phyloP scores from a whole-genome alignment of 2,329 filamentous ascomycete genomes.

The Eutypella sp. region DNA sequence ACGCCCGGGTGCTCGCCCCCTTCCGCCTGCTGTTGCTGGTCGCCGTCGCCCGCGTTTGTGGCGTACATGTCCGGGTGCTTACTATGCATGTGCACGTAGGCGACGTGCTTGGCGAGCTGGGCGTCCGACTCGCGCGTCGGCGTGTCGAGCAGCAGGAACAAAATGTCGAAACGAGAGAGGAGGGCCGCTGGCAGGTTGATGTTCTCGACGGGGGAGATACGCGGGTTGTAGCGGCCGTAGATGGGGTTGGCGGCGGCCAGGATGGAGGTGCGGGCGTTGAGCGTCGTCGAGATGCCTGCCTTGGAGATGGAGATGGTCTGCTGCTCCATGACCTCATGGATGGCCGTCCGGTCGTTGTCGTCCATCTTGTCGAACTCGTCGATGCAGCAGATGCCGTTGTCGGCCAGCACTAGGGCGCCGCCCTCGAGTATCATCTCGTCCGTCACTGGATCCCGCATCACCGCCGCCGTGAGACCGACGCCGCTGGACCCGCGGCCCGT shows the following conservation, averaged over 20 bases:
- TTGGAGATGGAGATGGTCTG: constrained; percentile 84
- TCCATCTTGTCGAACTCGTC: constrained; percentile 91
- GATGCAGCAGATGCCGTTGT: constrained; percentile 82
- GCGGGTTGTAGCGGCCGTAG: constrained; percentile 96
- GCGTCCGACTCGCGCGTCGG: constrained; percentile 85
- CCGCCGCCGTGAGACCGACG: constrained; percentile 75
- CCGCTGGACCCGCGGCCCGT: constrained; percentile 76
- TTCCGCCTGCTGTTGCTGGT: constrained; percentile 3
- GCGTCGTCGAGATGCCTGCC: constrained; percentile 64
- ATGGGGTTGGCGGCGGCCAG: constrained; percentile 94
- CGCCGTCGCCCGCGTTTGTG: constrained; percentile 37
- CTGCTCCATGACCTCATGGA: constrained; percentile 86
- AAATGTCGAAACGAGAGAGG: constrained; percentile 91
- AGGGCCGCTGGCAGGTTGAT: constrained; percentile 98
- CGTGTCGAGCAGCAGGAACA: constrained; percentile 95
- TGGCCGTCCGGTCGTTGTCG: constrained; percentile 74
- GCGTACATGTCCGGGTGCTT: constrained; percentile 72
- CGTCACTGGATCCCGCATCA: constrained; percentile 79
- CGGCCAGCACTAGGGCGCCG: constrained; percentile 72
- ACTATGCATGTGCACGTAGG: constrained; percentile 96
- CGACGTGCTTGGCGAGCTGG: constrained; percentile 90
- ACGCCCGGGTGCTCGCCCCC: constrained; percentile 38
- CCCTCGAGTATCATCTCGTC: constrained; percentile 83
- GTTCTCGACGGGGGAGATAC: constrained; percentile 95
- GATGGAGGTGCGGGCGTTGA: constrained; percentile 94